These are phyloP conservation scores for Sclerotinia spermophila DNA, from an alignment of 2,329 filamentous ascomycete genomes.

Conservation along the genomic window DNA sequence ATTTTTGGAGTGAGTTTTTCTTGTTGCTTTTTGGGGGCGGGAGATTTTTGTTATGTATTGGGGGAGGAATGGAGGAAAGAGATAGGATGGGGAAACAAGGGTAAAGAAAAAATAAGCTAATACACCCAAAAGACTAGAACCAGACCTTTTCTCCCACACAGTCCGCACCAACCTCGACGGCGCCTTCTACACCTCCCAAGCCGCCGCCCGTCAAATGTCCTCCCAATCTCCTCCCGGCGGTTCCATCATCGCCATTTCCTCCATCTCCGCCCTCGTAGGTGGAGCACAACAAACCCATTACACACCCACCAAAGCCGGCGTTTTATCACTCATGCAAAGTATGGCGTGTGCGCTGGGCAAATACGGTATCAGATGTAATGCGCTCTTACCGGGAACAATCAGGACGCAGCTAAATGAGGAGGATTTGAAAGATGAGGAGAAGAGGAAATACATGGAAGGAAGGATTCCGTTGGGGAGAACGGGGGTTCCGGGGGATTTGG, in stretches of 20 bases:
- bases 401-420: constrained; percentile 80
- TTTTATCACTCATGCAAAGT: constrained; percentile 78
- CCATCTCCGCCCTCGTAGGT: constrained; percentile 72
- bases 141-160: constrained; percentile 67
- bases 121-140: constrained; percentile 49
- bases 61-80: not conserved
- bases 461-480: constrained; percentile 74
- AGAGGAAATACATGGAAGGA: constrained; percentile 74
- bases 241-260: constrained; percentile 73
- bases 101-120: constrained; percentile 2
- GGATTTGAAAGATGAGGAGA: constrained; percentile 69
- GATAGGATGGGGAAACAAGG: not conserved
- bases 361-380: constrained; percentile 77
- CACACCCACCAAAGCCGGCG: constrained; percentile 82
- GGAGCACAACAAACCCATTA: constrained; percentile 79
- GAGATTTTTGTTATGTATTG: not conserved
- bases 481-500: constrained; percentile 70
- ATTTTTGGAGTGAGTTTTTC: constrained; percentile 61
- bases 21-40: not conserved
- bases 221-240: constrained; percentile 57
- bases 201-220: constrained; percentile 80
- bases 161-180: constrained; percentile 79
- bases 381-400: constrained; percentile 77
- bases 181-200: constrained; percentile 84
- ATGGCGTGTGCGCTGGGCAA: constrained; percentile 74